Evolutionary conservation across 495 filamentous ascomycete genomes (phyloP).

Genomic region (Aspergillus nidulans): DNA sequence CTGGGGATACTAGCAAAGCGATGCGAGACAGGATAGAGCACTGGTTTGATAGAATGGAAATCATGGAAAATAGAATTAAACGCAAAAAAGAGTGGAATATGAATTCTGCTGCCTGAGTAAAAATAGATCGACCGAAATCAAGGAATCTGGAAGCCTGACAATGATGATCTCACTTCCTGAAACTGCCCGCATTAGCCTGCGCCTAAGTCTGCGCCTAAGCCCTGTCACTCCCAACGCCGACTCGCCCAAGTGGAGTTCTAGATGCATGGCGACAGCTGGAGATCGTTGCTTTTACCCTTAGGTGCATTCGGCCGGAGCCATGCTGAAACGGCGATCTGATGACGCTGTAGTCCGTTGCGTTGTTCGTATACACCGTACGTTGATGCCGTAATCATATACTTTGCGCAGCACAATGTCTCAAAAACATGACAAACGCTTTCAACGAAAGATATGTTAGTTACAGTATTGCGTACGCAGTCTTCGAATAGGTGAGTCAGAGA

Average conservation of each 20-base stretch:
- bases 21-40: too few species aligned
- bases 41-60: too few species aligned
- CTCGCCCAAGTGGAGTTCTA: neutral
- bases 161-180: slow-evolving; percentile 1
- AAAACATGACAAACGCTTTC: too few species aligned
- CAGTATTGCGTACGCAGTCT: too few species aligned
- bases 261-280: neutral
- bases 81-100: neutral
- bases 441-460: too few species aligned
- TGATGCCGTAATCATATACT: too few species aligned
- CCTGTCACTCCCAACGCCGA: neutral
- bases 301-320: neutral
- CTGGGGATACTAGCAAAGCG: neutral
- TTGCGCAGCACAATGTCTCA: too few species aligned
- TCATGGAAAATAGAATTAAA: too few species aligned
- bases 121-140: slow-evolving; percentile 4
- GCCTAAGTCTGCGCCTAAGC: slow-evolving; percentile 4
- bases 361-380: neutral
- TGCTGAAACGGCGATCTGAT: neutral
- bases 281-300: neutral
- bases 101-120: slow-evolving; percentile 4
- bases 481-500: too few species aligned
- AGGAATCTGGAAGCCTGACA: slow-evolving; percentile 3
- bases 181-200: neutral
- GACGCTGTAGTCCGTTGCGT: neutral